These are phyloP conservation scores for Trichopus zeylanicus DNA, from an alignment of 116 monocot species.

Conservation along the genomic window DNA sequence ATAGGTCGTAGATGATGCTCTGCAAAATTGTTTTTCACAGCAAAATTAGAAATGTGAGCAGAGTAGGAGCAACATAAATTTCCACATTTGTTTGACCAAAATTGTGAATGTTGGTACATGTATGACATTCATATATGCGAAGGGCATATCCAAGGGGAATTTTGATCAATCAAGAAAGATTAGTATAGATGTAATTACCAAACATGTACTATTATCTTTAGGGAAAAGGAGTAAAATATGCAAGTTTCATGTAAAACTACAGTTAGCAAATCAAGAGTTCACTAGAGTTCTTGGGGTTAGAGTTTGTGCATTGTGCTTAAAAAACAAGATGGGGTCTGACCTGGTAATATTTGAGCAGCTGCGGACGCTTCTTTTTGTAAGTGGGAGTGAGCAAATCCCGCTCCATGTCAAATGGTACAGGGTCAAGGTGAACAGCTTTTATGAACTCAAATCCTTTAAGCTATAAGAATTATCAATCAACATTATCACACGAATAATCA, in stretches of 20 bases:
- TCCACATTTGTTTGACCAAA: background rate
- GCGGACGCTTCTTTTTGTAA: slow-evolving; percentile 89
- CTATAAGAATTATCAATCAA: slow-evolving; percentile 20
- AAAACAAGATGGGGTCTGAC: slow-evolving; percentile 9
- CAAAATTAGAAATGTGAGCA: background rate
- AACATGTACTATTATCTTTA: too few relatives aligned
- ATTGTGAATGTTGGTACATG: too few relatives aligned
- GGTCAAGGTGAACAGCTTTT: slow-evolving; percentile 83
- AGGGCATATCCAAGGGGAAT: too few relatives aligned
- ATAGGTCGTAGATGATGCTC: background rate
- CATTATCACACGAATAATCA: too few relatives aligned
- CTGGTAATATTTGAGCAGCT: slow-evolving; percentile 87
- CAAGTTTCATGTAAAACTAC: too few relatives aligned
- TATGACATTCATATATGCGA: too few relatives aligned
- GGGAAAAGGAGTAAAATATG: too few relatives aligned
- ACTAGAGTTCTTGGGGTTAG: too few relatives aligned
- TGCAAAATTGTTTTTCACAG: background rate
- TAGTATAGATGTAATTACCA: too few relatives aligned
- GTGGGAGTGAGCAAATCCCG: slow-evolving; percentile 93
- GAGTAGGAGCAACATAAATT: background rate
- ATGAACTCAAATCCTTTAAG: slow-evolving; percentile 90
- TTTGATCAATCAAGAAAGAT: too few relatives aligned
- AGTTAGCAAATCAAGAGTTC: too few relatives aligned
- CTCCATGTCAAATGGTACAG: slow-evolving; percentile 83
- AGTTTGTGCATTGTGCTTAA: background rate